Evolutionary conservation across 164 flowering plant species (phyloP), one percentile per base, ranked within the genome.

Genomic region (Litsea cubeba): DNA sequence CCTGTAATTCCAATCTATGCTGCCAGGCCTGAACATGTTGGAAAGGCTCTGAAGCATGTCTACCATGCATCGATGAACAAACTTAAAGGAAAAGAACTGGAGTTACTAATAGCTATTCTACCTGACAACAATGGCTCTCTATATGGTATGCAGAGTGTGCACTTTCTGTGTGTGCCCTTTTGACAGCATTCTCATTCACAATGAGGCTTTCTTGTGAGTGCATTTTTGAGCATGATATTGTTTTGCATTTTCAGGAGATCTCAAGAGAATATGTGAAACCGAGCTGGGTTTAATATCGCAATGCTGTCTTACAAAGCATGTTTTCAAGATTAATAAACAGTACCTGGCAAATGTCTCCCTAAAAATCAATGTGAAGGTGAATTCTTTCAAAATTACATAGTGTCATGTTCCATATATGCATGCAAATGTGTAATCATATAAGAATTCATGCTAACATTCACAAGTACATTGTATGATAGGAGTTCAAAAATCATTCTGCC

Each of bases 221-320:
- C 63, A 63, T 22, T 25, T n/a, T 24, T 23, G 24, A 51, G 5
- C 24, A 14, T 28, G 35, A 24, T 50, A 12, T 8, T 24, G 24
- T 25, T 70, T 50, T 24, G 71, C 60, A 30, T 64, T 72, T 84
- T 50, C 78, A 91, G 96, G 96, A 77, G 96, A 91, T 84, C 81
- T 93, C 69, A 95, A 95, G 82, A 77, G 97, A 75, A 95, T 95
- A 60, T 95, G 99, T 76, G 99, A 95, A 83, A 93, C 98, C 57
- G 97, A 95, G 65, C 93, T 95, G 17, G 99, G 98, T 66, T 62
- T 95, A 72, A 87, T 95, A 78, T 87, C 98, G 5, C 98, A 95
- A 79, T 95, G 99, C 83, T 92, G 95, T 82, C 90, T 91, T 5
- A 89, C 97, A 23, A 95, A 93, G 77, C 88, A 90, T 75, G 97